Base-by-base conservation (phyloP, 78 protist genomes). In the Dictyostelium capitatum region DNA sequence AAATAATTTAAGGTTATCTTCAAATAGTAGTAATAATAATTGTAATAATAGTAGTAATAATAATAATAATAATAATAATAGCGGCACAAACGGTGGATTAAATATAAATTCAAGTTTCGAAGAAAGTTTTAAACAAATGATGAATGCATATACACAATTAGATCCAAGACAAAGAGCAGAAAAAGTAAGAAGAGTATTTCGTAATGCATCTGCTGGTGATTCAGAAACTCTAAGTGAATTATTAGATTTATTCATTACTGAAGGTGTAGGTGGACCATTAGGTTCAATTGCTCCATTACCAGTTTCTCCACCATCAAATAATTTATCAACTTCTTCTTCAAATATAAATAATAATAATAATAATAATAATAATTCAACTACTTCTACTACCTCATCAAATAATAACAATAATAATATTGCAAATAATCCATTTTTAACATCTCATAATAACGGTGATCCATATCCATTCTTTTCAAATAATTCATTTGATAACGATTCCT, bases 81-180 rank as follows among this genome's bases (percentile, higher is more conserved):
- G n/a, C n/a, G 6, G 30, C 10, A 19, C 4, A 37, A 28, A 41
- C 43, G 43, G 19, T 3, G 43, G 43, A 37, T 37, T 37, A 7
- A 75, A 75, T 75, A 43, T 23, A 11, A 75, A 50, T 75, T 20
- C 54, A 2, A 37, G 79, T 2, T 87, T 87, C 64, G 93, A 87
- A 50, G 93, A 87, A 6, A 48, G 83, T 32, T 87, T 87, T 70
- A 87, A 87, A 50, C 83, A 77, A 19, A 74, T 87, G 84, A 87
- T 87, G 93, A 78, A 46, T 43, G 74, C 83, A 10, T 85, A 85
- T 47, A 47, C 54, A 74, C 92, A 57, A 43, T 47, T 85, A 25
- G 92, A 85, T n/a, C 92, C 82, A 48, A 72, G 92, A 72, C 92
- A 85, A 59, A 78, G 83, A 41, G 92, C 77, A 23, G 92, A 85